Evolutionary conservation across 2,329 filamentous ascomycete species (phyloP), one percentile per base, ranked within the genome.

Genomic region (Xylariaceae sp.): DNA sequence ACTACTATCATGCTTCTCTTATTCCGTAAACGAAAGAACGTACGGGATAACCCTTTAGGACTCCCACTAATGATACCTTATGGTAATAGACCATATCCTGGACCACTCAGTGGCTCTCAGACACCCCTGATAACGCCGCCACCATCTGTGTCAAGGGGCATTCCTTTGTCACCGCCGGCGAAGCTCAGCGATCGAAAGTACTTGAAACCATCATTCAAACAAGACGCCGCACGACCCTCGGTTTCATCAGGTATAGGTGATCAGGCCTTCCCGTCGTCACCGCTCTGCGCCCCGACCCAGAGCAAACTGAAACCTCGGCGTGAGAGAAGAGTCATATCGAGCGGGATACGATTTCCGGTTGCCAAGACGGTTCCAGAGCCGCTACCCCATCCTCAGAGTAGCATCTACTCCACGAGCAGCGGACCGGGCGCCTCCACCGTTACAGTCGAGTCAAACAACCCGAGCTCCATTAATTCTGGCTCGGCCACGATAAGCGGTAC

Each of bases 131-230:
- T 75, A 43, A 72, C 75, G 0, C 70, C 75, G 0, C 64, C 68
- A 0, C 71, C 71, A 0, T 59, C 64, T 4, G 60, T 60, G 31
- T 60, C 63, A n/a, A 64, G 64, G 37, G 55, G 55, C 6, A 50
- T 60, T 2, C 69, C 70, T 0, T 60, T 76, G 29, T 76, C 73
- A 0, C 77, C 78, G 1, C 78, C 78, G 0, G 72, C 73, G 1
- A 73, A 76, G 19, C 71, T 81, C 1, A 71, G 74, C 50, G 76
- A 80, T 49, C 72, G 77, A 4, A 73, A 67, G 37, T 70, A 76
- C 47, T 70, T 80, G 19, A 68, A 74, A 1, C 68, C 71, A 3
- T 63, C 71, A 11, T 63, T 71, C 31, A 65, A 62, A 6, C 60
- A 58, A 37, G 47, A 55, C 37, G 32, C 54, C 7, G 48, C 60